phyloP scores from a whole-genome alignment of 1,284 basidiomycete species.

The Tilletia indica region DNA sequence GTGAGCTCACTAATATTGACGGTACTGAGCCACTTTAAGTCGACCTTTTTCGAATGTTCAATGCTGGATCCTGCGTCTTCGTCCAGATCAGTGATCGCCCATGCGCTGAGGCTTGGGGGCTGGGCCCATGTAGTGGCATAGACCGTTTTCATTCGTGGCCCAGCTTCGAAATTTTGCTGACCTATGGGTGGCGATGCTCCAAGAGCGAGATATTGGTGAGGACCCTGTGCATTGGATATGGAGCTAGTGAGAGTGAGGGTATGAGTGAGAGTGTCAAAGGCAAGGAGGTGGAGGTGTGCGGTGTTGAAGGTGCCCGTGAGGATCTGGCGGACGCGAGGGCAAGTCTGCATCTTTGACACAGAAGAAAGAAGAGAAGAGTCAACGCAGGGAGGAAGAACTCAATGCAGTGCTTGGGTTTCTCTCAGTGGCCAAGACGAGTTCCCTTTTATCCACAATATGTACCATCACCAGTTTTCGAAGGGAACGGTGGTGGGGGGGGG shows the following conservation, averaged over 20 bases:
- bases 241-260: constrained; percentile 26
- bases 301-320: constrained; percentile 48
- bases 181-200: constrained; percentile 19
- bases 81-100: constrained; percentile 31
- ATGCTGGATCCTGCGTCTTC: constrained; percentile 9
- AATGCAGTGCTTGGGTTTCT: too few species aligned
- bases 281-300: constrained; percentile 34
- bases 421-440: too few species aligned
- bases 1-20: constrained; percentile 24
- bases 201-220: constrained; percentile 42
- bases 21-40: constrained; percentile 23
- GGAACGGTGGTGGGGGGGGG: too few species aligned
- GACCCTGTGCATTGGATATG: constrained; percentile 29
- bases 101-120: constrained; percentile 31
- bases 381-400: too few species aligned
- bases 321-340: constrained; percentile 30
- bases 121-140: constrained; percentile 49
- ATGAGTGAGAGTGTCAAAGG: constrained; percentile 32
- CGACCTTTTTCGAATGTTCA: background rate
- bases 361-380: too few species aligned
- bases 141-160: constrained; percentile 21
- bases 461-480: too few species aligned
- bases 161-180: background rate
- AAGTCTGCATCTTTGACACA: constrained; percentile 15
- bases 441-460: too few species aligned